Evolutionary conservation across 208 protist genomes (phyloP), one percentile per base, ranked within the genome.

Genomic region (Trypanosoma congolense): DNA sequence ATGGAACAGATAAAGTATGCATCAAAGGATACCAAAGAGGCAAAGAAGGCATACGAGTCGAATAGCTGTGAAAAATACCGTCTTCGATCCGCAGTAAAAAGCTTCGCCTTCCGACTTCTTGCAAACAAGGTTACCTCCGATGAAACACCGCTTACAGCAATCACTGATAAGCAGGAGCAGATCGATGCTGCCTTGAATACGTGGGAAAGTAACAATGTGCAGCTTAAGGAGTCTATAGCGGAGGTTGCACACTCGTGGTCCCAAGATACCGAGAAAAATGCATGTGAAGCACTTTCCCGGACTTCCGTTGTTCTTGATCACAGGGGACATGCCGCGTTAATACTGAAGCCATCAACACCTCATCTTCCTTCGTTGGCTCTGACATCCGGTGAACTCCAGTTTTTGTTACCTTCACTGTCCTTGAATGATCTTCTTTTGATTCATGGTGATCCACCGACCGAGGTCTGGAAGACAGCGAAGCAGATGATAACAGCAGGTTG

Each of bases 1-100:
- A 50, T 63, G 19, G 76, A 90, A 61, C 72, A 87, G 56, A 80
- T 82, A 40, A 87, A 90, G 54, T 90, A 86, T 42, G 56, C 70
- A 19, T 71, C 75, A 12, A 90, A 87, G 61, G 76, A 91, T 26
- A 41, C 65, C 26, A 87, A 91, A 52, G 80, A 92, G 33, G 61
- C 47, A 21, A 83, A 76, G 44, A 86, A 77, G 56, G 69, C 73
- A 25, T 24, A 60, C 52, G 83, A 81, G 51, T 72, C 78, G n/a
- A 68, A 55, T 53, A 69, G 68, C n/a, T 59, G 75, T 1, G 83
- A 92, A n/a, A 61, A 56, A 9, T 80, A 81, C 35, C 77, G 80
- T 26, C 62, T 88, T 25, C 83, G 85, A 50, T 81, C 63, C 18
- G 70, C 70, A 12, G 80, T 59, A 30, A 92, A 92, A 36, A 64